phyloP scores from a whole-genome alignment of 1,139 yeast genomes.

The Suhomyces bribrorum region DNA sequence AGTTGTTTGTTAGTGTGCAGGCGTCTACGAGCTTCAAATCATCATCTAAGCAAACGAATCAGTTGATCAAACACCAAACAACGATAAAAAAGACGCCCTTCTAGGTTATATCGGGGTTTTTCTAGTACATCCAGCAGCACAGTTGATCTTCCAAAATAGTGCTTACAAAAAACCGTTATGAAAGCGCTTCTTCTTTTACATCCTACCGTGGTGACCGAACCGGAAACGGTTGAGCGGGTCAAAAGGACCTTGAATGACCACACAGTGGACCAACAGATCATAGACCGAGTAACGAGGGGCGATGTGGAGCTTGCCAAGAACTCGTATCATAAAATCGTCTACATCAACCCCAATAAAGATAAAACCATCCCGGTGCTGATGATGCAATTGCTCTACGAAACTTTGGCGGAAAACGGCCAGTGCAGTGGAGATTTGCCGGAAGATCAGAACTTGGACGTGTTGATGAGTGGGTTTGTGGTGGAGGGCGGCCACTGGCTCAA shows the following conservation, averaged over 20 bases:
- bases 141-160: too few relatives aligned
- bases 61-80: too few relatives aligned
- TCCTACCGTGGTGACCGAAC: slow-evolving; percentile 71
- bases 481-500: slow-evolving; percentile 45
- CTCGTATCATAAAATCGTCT: slow-evolving; percentile 52
- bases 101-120: neutral
- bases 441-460: slow-evolving; percentile 56
- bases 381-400: slow-evolving; percentile 40
- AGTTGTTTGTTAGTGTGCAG: too few relatives aligned
- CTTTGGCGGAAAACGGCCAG: slow-evolving; percentile 49
- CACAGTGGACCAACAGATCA: slow-evolving; percentile 65
- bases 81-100: too few relatives aligned
- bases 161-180: slow-evolving; percentile 8
- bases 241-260: slow-evolving; percentile 37
- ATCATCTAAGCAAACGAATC: too few relatives aligned
- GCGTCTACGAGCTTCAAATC: too few relatives aligned
- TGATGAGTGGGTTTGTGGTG: slow-evolving; percentile 64
- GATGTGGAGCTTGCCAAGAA: slow-evolving; percentile 49
- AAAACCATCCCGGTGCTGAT: slow-evolving; percentile 45
- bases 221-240: slow-evolving; percentile 43
- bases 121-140: neutral
- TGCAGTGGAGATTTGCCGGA: slow-evolving; percentile 54
- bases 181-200: slow-evolving; percentile 59
- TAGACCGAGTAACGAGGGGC: slow-evolving; percentile 66
- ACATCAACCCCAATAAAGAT: slow-evolving; percentile 59